Evolutionary conservation across 768 basidiomycete species (phyloP).

Genomic region (Tricholoma terreum): DNA sequence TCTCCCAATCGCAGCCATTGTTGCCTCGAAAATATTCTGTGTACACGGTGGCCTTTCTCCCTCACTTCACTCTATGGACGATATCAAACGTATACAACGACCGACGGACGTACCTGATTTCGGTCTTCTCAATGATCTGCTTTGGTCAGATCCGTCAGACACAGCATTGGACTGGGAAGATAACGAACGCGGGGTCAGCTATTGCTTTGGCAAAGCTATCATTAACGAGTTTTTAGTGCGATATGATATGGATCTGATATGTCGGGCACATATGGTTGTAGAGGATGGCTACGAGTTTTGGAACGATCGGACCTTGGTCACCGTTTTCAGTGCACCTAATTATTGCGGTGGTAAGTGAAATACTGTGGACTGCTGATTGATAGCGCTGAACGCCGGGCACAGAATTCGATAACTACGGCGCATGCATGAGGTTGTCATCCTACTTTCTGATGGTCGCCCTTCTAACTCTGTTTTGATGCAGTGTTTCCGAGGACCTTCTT

Average conservation of each 20-base stretch:
- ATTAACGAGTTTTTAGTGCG: conserved; percentile 94
- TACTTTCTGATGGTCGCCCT: conserved; percentile 4
- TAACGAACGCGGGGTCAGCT: conserved; percentile 97
- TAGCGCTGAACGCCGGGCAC: conserved; percentile 17
- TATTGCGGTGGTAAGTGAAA: conserved; percentile 83
- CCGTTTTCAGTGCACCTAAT: conserved; percentile 97
- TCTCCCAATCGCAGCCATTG: conserved; percentile 96
- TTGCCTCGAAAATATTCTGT: conserved; percentile 99
- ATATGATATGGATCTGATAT: conserved; percentile 99
- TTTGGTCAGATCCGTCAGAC: conserved; percentile 99
- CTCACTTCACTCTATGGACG: conserved; percentile 93
- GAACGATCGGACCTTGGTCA: conserved; percentile 97
- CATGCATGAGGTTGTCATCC: conserved; percentile 78
- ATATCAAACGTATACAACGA: conserved; percentile 95
- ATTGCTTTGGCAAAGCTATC: conserved; percentile 97
- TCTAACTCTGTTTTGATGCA: conserved; percentile 27
- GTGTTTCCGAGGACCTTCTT: conserved; percentile 94
- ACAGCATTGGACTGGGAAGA: conserved; percentile 99
- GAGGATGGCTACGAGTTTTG: conserved; percentile 99
- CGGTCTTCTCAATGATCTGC: conserved; percentile 91
- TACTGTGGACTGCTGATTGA: conserved; percentile 6
- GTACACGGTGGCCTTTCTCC: conserved; percentile 96
- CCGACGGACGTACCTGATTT: conserved; percentile 99
- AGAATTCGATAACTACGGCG: conserved; percentile 96
- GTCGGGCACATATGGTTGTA: conserved; percentile 99